Evolutionary conservation across 78 protist genomes (phyloP).

Genomic region (Dictyostelium citrinum): DNA sequence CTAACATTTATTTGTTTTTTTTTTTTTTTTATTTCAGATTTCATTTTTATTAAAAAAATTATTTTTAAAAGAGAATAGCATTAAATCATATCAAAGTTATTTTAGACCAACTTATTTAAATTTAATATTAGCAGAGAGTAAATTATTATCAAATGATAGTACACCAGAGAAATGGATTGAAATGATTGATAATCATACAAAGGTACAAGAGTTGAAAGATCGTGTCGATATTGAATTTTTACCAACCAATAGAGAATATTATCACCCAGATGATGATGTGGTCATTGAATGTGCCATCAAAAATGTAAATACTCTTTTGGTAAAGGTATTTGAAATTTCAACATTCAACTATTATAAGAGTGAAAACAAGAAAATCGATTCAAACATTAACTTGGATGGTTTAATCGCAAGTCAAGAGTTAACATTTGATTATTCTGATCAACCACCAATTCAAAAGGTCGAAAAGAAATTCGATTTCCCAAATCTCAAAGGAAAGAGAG

Average conservation of each 20-base stretch:
- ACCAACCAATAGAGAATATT: constrained; percentile 16
- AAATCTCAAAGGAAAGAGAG: constrained; percentile 47
- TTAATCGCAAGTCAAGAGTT: constrained; percentile 53
- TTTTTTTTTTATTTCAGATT: neutral
- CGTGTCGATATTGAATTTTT: constrained; percentile 70
- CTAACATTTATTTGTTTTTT: neutral
- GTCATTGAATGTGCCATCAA: constrained; percentile 34
- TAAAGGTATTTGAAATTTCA: constrained; percentile 69
- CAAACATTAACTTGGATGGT: constrained; percentile 68
- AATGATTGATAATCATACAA: neutral
- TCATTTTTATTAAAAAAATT: constrained; percentile 20
- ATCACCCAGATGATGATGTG: constrained; percentile 57
- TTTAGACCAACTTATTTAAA: constrained; percentile 43
- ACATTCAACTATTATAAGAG: constrained; percentile 58
- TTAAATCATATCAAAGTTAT: neutral
- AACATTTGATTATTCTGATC: constrained; percentile 1
- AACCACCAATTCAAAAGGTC: constrained; percentile 18
- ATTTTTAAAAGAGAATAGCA: neutral
- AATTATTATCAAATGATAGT: neutral
- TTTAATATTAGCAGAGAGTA: constrained; percentile 34
- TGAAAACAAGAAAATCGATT: neutral
- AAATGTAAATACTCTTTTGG: constrained; percentile 42
- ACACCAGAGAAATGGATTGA: constrained; percentile 50
- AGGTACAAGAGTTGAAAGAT: neutral
- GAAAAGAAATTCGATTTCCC: constrained; percentile 38